Conservation (phyloP, 1,284 basidiomycete species). For the Lentinula novae-zelandiae region DNA sequence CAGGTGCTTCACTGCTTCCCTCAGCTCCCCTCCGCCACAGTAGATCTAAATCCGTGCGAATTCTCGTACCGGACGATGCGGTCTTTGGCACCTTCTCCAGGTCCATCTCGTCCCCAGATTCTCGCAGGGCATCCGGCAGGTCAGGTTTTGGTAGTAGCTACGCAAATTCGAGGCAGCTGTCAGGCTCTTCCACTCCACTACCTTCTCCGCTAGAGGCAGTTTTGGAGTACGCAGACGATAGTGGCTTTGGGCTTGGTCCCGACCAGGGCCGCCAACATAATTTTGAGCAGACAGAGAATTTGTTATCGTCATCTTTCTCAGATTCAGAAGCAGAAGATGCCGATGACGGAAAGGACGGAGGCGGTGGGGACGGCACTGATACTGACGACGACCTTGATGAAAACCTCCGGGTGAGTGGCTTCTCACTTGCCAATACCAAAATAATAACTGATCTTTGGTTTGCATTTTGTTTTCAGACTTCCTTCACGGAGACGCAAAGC, state of each 20-base stretch:
- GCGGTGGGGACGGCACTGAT: neutral
- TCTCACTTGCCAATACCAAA: too few species aligned
- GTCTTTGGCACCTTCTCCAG: neutral
- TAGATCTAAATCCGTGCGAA: conserved; percentile 1
- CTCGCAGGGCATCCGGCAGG: neutral
- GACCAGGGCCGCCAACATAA: neutral
- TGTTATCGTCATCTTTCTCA: neutral
- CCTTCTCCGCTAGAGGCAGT: neutral
- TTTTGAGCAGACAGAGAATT: neutral
- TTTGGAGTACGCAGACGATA: neutral
- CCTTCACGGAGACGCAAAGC: neutral
- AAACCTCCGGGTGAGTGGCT: neutral
- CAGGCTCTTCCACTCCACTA: neutral
- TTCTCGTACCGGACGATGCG: neutral
- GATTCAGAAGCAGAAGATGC: neutral
- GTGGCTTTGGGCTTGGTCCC: neutral
- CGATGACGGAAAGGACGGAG: neutral
- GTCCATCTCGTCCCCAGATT: neutral
- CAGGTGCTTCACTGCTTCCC: neutral
- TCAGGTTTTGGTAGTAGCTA: neutral
- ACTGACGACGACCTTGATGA: neutral
- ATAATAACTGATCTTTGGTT: neutral
- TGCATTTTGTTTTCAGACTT: neutral
- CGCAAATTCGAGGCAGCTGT: neutral
- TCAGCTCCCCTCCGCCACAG: neutral